Base-by-base conservation (phyloP, 768 basidiomycete genomes). In the Dioszegia hungarica region DNA sequence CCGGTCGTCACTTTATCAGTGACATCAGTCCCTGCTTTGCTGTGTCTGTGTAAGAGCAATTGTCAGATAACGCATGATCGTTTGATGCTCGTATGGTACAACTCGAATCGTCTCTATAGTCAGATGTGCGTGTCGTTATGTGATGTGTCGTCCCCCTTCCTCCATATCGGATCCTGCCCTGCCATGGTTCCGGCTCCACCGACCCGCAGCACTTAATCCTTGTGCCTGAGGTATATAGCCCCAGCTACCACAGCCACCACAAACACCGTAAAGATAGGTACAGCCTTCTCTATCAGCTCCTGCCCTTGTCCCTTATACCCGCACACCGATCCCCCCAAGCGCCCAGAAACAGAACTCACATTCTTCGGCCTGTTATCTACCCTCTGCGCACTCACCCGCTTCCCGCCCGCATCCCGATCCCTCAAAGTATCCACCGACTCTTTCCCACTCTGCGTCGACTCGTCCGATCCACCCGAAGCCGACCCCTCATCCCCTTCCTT, bases 211-310 rank as follows among this genome's bases (percentile, higher is more conserved):
- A 24, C n/a, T 19, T 33, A 70, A 15, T 70, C 68, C 43, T 56
- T 68, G 36, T 64, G 57, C 36, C 57, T 33, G 40, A 60, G 68
- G 52, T 68, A 68, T 41, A 68, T 37, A 25, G 66, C 70, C 50
- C 66, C 66, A 5, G 67, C 70, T 17, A 66, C 56, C 10, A 65
- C 60, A 15, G 62, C 61, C 6, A 72, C 65, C 27, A 69, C 55
- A n/a, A 65, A 36, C 1, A 68, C 66, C 5, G 63, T 68, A 43
- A 72, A 62, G 12, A 69, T 56, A 11, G 65, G 64, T 25, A 67
- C 59, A 11, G 64, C 63, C 64, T 67, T 47, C 33, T 6, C 39
- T 14, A 22, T 33, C 27, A 55, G 41, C 40, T 20, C 10, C 31
- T 27, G 8, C 31, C 31, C 14, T 14, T 6, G 31, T 33, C 31